Evolutionary conservation across 148 eudicot species (phyloP).

Genomic region (Diospyros lotus): DNA sequence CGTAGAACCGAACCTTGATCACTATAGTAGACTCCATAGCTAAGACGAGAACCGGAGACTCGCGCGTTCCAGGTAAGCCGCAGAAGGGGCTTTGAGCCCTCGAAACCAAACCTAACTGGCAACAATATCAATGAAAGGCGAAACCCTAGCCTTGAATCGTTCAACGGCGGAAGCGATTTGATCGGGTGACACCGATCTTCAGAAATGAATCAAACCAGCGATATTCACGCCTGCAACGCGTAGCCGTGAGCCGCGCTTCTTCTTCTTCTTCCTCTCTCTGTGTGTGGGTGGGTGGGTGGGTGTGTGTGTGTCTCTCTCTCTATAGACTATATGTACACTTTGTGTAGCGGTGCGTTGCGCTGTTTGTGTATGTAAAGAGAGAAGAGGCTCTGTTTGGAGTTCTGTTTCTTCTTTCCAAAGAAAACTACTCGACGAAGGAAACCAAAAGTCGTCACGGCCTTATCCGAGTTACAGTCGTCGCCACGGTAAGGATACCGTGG

Average conservation of each 20-base stretch:
- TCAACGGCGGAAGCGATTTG: too few relatives aligned
- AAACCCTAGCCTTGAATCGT: not conserved
- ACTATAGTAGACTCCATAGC: slow-evolving; percentile 57
- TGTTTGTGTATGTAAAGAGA: not conserved
- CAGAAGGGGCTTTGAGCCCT: too few relatives aligned
- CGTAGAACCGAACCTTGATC: slow-evolving; percentile 43
- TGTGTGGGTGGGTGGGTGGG: too few relatives aligned
- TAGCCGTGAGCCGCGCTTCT: slow-evolving; percentile 9
- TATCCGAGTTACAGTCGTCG: too few relatives aligned
- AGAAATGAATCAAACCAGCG: not conserved
- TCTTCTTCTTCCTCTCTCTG: not conserved
- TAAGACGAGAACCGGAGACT: not conserved
- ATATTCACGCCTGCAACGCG: slow-evolving; percentile 6
- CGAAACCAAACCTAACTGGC: too few relatives aligned
- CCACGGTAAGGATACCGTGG: too few relatives aligned
- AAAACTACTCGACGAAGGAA: slow-evolving; percentile 8
- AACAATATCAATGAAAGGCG: not conserved
- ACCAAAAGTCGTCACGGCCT: slow-evolving; percentile 3
- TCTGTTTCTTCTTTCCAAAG: slow-evolving; percentile 12
- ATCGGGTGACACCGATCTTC: too few relatives aligned
- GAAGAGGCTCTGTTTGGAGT: not conserved
- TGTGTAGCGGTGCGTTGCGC: not conserved
- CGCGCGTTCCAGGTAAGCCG: too few relatives aligned
- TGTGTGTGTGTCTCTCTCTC: not conserved
- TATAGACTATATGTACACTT: not conserved